phyloP scores from a whole-genome alignment of 1,284 basidiomycete genomes.

The Ustilago tritici region DNA sequence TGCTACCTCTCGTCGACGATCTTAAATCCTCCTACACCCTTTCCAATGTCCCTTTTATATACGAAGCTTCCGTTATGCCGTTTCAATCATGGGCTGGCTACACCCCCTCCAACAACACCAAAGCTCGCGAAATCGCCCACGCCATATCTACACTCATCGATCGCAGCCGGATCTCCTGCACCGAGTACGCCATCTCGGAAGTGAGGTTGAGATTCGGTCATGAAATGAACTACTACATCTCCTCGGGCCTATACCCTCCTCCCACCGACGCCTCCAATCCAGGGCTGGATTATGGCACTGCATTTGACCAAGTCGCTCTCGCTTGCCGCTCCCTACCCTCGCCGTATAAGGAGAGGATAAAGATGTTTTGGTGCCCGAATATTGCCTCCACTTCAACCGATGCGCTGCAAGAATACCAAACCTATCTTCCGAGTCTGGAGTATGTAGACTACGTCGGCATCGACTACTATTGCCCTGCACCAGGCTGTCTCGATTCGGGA shows the following conservation, averaged over 20 bases:
- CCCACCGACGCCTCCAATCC: constrained; percentile 13
- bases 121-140: constrained; percentile 21
- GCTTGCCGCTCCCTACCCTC: constrained; percentile 11
- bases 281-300: constrained; percentile 15
- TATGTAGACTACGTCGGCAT: constrained; percentile 41
- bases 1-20: constrained; percentile 40
- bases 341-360: constrained; percentile 12
- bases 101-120: constrained; percentile 15
- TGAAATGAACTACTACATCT: constrained; percentile 47
- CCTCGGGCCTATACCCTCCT: constrained; percentile 28
- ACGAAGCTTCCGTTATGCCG: constrained; percentile 45
- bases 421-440: constrained; percentile 20
- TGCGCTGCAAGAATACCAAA: constrained; percentile 28
- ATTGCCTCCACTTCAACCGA: constrained; percentile 27
- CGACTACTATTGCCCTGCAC: constrained; percentile 45
- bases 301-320: constrained; percentile 32
- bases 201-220: constrained; percentile 34
- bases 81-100: constrained; percentile 39
- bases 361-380: constrained; percentile 48
- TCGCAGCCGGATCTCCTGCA: not conserved
- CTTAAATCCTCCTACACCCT: constrained; percentile 13
- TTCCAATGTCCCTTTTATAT: not conserved
- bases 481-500: constrained; percentile 4
- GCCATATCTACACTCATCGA: constrained; percentile 32
- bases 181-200: constrained; percentile 20